These are phyloP conservation scores for Globisporangium nagaii DNA, from an alignment of 352 stramenopile genomes.

Conservation along the genomic window DNA sequence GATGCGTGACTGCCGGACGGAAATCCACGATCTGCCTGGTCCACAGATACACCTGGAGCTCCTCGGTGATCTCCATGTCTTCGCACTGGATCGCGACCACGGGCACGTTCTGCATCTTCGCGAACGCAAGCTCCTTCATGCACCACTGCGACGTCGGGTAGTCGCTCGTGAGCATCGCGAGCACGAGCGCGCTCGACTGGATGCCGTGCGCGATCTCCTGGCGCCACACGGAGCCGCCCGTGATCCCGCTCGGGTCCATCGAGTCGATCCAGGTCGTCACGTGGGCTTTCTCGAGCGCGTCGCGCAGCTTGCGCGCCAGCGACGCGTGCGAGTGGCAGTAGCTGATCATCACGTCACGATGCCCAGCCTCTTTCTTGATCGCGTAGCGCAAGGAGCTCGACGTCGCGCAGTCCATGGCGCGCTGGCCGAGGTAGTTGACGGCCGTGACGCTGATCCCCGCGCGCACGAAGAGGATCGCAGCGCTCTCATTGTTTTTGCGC, in stretches of 20 bases:
- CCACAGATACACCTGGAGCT: conserved; percentile 84
- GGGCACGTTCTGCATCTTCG: conserved; percentile 78
- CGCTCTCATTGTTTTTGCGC: conserved; percentile 59
- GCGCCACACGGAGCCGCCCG: conserved; percentile 68
- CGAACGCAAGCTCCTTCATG: conserved; percentile 85
- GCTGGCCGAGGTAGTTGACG: conserved; percentile 55
- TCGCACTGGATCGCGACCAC: conserved; percentile 84
- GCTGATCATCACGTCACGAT: conserved; percentile 86
- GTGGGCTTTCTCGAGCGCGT: conserved; percentile 58
- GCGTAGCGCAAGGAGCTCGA: conserved; percentile 70
- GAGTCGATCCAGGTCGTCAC: conserved; percentile 85
- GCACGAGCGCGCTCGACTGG: conserved; percentile 61
- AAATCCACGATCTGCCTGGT: conserved; percentile 84
- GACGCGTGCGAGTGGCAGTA: conserved; percentile 76
- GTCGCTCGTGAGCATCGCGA: conserved; percentile 69
- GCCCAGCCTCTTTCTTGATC: conserved; percentile 79
- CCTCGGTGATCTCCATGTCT: conserved; percentile 76
- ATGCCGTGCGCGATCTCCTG: conserved; percentile 81
- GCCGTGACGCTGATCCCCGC: conserved; percentile 61
- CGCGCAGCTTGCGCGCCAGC: conserved; percentile 60
- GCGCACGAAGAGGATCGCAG: conserved; percentile 61
- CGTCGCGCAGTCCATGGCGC: conserved; percentile 65
- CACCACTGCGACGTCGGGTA: conserved; percentile 79
- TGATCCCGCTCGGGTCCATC: conserved; percentile 80
- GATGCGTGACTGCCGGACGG: conserved; percentile 28